Evolutionary conservation across 129 eudicot genomes (phyloP).

Genomic region (Arctium lappa): DNA sequence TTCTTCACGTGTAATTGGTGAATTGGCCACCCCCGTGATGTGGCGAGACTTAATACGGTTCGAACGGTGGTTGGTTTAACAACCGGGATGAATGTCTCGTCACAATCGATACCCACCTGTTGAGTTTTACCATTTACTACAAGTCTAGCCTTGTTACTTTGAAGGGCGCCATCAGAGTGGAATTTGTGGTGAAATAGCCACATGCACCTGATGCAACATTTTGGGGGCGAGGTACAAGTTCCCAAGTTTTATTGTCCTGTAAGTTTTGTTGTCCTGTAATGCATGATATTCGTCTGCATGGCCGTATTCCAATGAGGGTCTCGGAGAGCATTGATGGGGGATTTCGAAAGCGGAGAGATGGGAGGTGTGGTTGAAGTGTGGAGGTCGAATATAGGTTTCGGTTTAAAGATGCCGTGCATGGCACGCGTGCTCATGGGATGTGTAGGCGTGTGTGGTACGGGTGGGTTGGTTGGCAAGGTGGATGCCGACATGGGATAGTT

Average conservation of each 20-base stretch:
- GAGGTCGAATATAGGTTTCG: not conserved
- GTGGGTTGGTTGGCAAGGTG: too few relatives aligned
- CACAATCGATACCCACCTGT: not conserved
- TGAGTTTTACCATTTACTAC: not conserved
- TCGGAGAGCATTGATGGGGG: not conserved
- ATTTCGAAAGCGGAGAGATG: not conserved
- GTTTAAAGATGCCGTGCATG: not conserved
- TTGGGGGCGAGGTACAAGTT: not conserved
- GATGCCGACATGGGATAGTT: too few relatives aligned
- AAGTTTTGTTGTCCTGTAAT: not conserved
- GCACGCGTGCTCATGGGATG: not conserved
- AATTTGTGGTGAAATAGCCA: not conserved
- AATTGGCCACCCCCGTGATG: not conserved
- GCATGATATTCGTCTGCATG: not conserved
- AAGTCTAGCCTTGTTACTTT: not conserved
- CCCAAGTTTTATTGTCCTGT: not conserved
- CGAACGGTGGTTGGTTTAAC: not conserved
- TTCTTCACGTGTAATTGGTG: not conserved
- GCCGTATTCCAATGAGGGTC: not conserved
- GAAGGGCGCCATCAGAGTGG: not conserved
- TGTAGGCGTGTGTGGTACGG: too few relatives aligned
- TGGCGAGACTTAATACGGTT: too few relatives aligned
- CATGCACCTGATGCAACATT: not conserved
- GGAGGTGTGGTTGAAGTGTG: not conserved
- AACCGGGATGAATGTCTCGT: not conserved